Conservation (phyloP, 75 land plant genomes). For the Picea sitchensis region DNA sequence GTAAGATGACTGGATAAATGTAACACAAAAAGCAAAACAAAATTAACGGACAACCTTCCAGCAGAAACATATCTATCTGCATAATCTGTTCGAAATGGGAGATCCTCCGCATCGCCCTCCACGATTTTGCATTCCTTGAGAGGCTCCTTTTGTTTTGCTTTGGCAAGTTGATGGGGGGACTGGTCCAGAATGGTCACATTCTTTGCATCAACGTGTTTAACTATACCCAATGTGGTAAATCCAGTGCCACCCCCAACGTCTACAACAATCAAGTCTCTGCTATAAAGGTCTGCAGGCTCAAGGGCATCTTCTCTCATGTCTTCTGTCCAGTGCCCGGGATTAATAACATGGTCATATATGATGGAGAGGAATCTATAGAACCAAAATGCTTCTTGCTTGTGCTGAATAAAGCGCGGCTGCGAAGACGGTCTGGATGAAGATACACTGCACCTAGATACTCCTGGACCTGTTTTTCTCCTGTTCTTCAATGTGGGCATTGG, state of each 20-base stretch:
- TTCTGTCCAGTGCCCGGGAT: conserved; percentile 99
- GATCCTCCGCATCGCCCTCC: conserved; percentile 96
- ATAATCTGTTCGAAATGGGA: conserved; percentile 89
- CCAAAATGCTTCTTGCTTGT: conserved; percentile 99
- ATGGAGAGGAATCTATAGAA: conserved; percentile 92
- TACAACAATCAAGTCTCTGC: conserved; percentile 66
- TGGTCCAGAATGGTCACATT: conserved; percentile 98
- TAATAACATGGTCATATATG: conserved; percentile 90
- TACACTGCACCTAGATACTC: conserved; percentile 33
- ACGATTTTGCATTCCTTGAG: conserved; percentile 90
- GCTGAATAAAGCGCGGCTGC: conserved; percentile 95
- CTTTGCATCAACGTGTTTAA: conserved; percentile 88
- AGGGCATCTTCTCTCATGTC: conserved; percentile 99
- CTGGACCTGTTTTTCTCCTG: conserved; percentile 5
- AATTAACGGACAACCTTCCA: conserved; percentile 61
- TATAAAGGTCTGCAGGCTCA: conserved; percentile 83
- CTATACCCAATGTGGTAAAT: conserved; percentile 89
- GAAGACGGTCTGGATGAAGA: conserved; percentile 71
- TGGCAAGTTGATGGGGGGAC: conserved; percentile 96
- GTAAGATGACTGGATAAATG: no score
- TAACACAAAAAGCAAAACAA: neutral
- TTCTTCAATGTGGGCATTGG: neutral
- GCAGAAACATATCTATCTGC: conserved; percentile 97
- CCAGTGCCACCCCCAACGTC: conserved; percentile 99
- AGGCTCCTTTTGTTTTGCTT: conserved; percentile 85